Base-by-base conservation (phyloP, 805 yeast genomes). In the Kodamaea hsintzibuensis region DNA sequence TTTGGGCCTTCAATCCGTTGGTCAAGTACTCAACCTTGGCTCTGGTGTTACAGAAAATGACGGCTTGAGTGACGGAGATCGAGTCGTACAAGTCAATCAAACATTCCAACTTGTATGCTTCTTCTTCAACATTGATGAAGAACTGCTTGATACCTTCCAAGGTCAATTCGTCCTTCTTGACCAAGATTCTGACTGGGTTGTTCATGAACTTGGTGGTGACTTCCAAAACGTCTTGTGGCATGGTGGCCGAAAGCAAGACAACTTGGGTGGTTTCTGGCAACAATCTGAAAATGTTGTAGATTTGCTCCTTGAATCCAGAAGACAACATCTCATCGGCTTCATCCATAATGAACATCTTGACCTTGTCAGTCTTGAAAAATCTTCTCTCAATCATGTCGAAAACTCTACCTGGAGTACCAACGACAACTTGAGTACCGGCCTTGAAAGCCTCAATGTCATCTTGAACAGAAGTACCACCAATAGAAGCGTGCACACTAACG, bases 401-500 rank as follows among this genome's bases (percentile, higher is more conserved):
- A 40, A 93, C 97, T 67, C 99, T 82, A 53, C 99, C 99, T 35
- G 99, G 99, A 10, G 99, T 95, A 50, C 99, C 99, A 69, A 95
- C 92, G 42, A 95, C 89, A 42, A 95, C 86, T 65, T 95, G 97
- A 65, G 86, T 91, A 57, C 97, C 96, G 61, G 81, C 86, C 54
- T 79, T 78, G 60, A 91, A 78, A 53, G 84, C 83, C 67, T 88
- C 86, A 55, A 88, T 78, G 70, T 93, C 98, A 53, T 86, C 91
- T 47, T 86, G 85, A 55, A 89, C 86, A 57, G 85, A 83, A 57
- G 90, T 90, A 59, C 98, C 98, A 59, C 99, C 99, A 60, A 93
- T 91, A 65, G 96, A 89, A 4, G 98, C 96, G 68, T 90, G 93
- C 55, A 92, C 86, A 51, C 85, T 85, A 42, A 91, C 82, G 64